Conservation (phyloP, 139 green algal species). For the Zygnema circumcarinatum region DNA sequence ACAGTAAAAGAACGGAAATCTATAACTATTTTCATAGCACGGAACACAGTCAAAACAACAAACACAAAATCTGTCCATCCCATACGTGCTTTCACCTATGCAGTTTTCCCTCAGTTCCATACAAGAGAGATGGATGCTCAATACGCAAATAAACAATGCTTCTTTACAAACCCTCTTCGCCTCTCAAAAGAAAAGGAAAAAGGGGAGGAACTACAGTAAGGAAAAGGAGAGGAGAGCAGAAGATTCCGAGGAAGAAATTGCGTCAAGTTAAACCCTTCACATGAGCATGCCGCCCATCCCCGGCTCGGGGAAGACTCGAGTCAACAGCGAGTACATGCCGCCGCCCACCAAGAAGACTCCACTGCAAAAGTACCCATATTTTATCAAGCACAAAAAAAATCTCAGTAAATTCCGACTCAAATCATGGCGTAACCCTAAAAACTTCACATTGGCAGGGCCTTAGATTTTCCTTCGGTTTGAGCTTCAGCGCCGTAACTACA, state of each 20-base stretch:
- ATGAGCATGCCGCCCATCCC: conserved; percentile 13
- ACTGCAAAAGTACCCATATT: conserved; percentile 21
- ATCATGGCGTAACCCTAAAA: background rate
- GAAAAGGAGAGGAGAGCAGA: background rate
- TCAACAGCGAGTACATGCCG: conserved; percentile 51
- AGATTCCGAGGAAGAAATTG: background rate
- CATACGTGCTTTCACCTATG: no score
- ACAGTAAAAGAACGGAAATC: no score
- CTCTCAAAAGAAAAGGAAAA: conserved; percentile 16
- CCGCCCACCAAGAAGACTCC: conserved; percentile 46
- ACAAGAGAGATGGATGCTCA: no score
- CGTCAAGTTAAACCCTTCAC: background rate
- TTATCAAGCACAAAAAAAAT: conserved; percentile 4
- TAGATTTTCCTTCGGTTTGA: no score
- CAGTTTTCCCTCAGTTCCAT: no score
- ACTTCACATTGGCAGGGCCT: background rate
- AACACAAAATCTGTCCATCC: no score
- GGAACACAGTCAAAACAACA: no score
- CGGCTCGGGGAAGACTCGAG: conserved; percentile 29
- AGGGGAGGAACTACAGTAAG: background rate
- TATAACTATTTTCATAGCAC: no score
- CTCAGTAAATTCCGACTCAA: background rate
- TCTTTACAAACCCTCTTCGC: background rate
- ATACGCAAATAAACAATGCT: no score
- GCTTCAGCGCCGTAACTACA: no score